Evolutionary conservation across 805 yeast species (phyloP), one percentile per base, ranked within the genome.

Genomic region (Komagataella pseudopastoris): DNA sequence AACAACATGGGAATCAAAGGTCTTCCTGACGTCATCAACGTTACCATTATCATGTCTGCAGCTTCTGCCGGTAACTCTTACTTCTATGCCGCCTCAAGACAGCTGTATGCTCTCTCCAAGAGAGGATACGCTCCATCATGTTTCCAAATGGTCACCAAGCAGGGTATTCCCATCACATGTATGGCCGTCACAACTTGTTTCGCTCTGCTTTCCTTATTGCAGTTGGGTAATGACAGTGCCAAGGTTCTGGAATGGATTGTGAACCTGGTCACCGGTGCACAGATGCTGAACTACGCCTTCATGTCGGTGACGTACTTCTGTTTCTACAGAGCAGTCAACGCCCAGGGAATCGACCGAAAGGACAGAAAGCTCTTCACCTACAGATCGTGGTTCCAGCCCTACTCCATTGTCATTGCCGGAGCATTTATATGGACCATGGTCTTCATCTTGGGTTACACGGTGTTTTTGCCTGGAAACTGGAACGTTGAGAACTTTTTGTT

Each of bases 51-150:
- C 51, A 71, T 85, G 14, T 75, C 88, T 6, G 86, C 89, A 0
- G 81, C 85, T 55, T 80, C 88, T 30, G 88, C 95, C 1, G 95
- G 93, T 48, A 86, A 86, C 66, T 83, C 90, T 5, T 82, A 81
- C 62, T 76, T 83, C 18, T 85, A 76, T 61, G 80, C 87, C 53
- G 80, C 90, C 0, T 77, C 88, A 8, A 62, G 77, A 59, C 63
- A 63, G 44, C 69, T 85, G n/a, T 81, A 81, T 60, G 85, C 87
- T 3, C 69, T 85, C 65, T 83, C 91, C 0, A 63, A 74, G 22
- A 77, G 75, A 55, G 88, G 89, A 1, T 77, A 78, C 57, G 91
- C 91, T 1, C 95, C 95, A 5, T 64, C 65, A 14, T 60, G 83
- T 51, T 84, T 87, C 59, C 66, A 77, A 16, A 70, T 68, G 59